Base-by-base conservation (phyloP, 2,329 filamentous ascomycete species). In the Cytospora chrysosperma region DNA sequence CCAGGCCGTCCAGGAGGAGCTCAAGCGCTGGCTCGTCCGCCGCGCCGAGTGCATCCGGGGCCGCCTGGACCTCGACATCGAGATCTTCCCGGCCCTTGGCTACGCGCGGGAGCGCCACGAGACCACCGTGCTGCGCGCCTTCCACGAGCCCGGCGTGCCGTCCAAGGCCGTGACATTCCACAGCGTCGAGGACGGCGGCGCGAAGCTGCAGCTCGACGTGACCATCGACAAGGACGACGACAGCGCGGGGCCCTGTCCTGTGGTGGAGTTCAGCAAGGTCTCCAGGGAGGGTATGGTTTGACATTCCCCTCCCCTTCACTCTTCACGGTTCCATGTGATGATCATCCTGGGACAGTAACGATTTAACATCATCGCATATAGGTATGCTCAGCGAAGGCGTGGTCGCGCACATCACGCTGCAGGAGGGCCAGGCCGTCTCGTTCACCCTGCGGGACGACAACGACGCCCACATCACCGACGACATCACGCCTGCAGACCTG, bases 11-110 rank as follows among this genome's bases (percentile, higher is more conserved):
- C 82, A 83, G 65, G 82, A 85, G 67, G 85, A 86, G 72, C 78
- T 92, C 66, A 90, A 89, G 77, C 85, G 84, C 72, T 90, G 87
- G 88, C 77, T 92, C 28, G 84, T 92, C 24, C 80, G 90, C 56
- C 82, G 89, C 61, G 85, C 91, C 1, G 89, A 92, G 72, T 92
- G 90, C 69, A 86, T 91, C 68, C 84, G 90, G 52, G 89, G 90
- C 19, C 75, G 77, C 1, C 79, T 92, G 71, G 82, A 85, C 55
- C 76, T 92, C 27, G 85, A 90, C 54, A 78, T 92, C 10, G 88
- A 92, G 67, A 78, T 92, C 15, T 91, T 91, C 68, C 90, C 90
- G 1, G 85, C 88, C 1, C 90, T 91, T 72, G 85, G 88, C 68
- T 93, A 92, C 71, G 89, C 87, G 4, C 79, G 80, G 56, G 85